A percentile compares a stretch with the other conserved stretches of the same genome.
Evolutionary conservation across 768 basidiomycete genomes (phyloP).

Genomic region (Leccinum disarticulatum): DNA sequence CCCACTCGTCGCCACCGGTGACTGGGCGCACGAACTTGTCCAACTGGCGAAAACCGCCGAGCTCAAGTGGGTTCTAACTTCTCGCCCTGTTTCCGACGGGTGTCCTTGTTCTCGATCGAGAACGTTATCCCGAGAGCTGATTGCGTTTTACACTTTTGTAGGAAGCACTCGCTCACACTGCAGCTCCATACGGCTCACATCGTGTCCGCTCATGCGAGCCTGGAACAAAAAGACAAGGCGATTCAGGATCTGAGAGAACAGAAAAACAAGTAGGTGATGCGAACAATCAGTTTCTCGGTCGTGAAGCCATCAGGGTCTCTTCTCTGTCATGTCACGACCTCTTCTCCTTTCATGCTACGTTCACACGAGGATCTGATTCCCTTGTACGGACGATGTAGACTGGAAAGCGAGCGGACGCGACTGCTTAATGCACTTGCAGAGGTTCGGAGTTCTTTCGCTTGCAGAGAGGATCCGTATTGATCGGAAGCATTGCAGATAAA

Average conservation of each 20-base stretch:
- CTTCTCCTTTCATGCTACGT: not conserved
- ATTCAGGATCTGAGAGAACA: conserved; percentile 83
- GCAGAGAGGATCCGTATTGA: conserved; percentile 12
- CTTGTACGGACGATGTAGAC: conserved; percentile 37
- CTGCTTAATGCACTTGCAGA: conserved; percentile 68
- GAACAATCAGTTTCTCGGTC: not conserved
- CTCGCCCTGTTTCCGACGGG: not conserved
- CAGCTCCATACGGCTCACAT: conserved; percentile 89
- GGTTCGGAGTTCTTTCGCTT: conserved; percentile 41
- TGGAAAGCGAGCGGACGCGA: conserved; percentile 74
- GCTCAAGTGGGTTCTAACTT: conserved; percentile 63
- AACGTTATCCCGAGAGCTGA: conserved; percentile 6
- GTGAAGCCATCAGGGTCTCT: not conserved
- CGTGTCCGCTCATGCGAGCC: conserved; percentile 74
- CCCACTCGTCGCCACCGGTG: conserved; percentile 75
- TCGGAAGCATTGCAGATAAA: conserved; percentile 51
- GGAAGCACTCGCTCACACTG: conserved; percentile 81
- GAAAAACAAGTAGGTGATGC: conserved; percentile 68
- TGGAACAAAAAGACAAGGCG: conserved; percentile 75
- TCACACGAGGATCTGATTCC: conserved; percentile 16
- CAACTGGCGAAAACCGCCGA: conserved; percentile 87
- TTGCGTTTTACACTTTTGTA: conserved; percentile 26
- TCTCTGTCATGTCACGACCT: not conserved
- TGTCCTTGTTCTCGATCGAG: conserved; percentile 1
- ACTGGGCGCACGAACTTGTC: conserved; percentile 86